Base-by-base conservation (phyloP, 2,329 filamentous ascomycete genomes). In the Aspergillus oerlinghausenensis region DNA sequence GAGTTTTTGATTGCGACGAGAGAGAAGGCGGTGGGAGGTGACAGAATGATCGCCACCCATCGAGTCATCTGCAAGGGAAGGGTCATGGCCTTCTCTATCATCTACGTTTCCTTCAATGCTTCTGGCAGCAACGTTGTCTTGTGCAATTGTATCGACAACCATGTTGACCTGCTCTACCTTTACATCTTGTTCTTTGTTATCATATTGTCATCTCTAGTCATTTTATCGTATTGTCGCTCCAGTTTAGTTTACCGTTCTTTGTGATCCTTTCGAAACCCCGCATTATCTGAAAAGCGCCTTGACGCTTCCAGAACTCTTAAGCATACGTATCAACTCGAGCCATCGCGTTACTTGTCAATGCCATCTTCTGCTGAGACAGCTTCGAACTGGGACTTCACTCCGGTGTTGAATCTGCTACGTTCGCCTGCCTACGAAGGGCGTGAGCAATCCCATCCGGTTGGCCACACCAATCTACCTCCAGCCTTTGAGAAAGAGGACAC, bases 331-430 rank as follows among this genome's bases (percentile, higher is more conserved):
- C 40, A 29, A 28, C 47, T 6, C 6, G 11, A 42, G 35, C 43
- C 28, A 23, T 45, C n/a, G 11, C 8, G 7, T 49, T 51, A 38
- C 40, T 54, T 55, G 49, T 67, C 69, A 70, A 73, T 73, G 74
- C 65, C 65, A 56, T 51, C 56, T 49, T 60, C 66, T 45, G 54
- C 62, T 55, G 62, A 66, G 53, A 58, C 62, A 23, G 52, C 65
- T 56, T 70, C 70, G 42, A 67, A 69, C 54, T 80, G 78, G 78
- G 77, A 79, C 67, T 75, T 80, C 57, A 67, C 70, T 61, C 70
- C 73, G 63, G 78, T 76, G 60, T 73, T 77, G 60, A 70, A 74
- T 59, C 71, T 80, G 50, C 70, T 79, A 7, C 66, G 70, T 50
- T 74, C 71, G 14, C 70, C 73, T 21, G 65, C 65, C 8, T 59